Evolutionary conservation across 345 rosid species (phyloP), one percentile per base, ranked within the genome.

Genomic region (Salix koriyanagi): DNA sequence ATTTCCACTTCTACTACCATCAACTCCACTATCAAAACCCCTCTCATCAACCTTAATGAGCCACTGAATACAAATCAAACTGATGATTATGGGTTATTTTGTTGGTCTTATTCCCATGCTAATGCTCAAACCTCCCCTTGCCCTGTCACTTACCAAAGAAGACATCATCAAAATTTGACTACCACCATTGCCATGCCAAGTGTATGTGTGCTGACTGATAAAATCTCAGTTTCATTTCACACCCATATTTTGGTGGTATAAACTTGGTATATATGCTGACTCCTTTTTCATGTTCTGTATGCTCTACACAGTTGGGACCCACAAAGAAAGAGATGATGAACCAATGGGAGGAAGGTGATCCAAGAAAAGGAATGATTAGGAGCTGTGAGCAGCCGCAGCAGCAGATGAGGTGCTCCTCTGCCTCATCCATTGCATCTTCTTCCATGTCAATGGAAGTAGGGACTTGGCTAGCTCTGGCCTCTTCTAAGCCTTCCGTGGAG

Each of bases 31-130:
- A 6, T 28, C 26, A 75, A 41, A 65, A 74, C 50, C 62, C 48
- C 65, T 50, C 39, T 64, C 37, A 73, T 91, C 78, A 86, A 89
- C 82, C 93, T 89, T 64, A 89, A 91, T 65, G 91, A 87, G 56
- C 65, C 76, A 23, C 67, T 65, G 64, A 23, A 58, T 58, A 80
- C 16, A 54, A 75, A 37, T 69, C 85, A 74, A 67, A 80, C 39
- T 69, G 75, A 68, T 65, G 76, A 75, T 28, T 61, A 58, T 76
- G 73, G 50, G 7, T 15, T 42, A n/a, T 46, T 71, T 30, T 42
- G 21, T 23, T 73, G 52, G 78, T 64, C 81, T 67, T 73, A 67
- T 12, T 54, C 42, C 62, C 80, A 60, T 15, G 67, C 50, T 69
- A 79, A 54, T 23, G 72, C 21, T 64, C 84, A 78, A 36, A 34